Base-by-base conservation (phyloP, 176 grass and related monocot species). In the Pharus latifolius region DNA sequence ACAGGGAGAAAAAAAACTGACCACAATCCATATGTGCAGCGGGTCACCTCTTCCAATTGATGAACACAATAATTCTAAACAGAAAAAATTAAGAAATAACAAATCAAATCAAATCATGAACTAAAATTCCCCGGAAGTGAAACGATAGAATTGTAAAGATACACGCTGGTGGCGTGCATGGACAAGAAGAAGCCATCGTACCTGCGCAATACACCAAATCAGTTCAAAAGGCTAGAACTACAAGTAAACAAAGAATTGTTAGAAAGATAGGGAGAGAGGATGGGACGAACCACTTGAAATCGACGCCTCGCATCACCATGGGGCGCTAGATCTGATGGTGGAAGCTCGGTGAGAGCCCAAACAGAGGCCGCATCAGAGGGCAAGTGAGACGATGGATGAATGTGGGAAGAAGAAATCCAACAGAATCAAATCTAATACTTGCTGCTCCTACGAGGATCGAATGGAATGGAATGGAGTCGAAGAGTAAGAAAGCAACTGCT, bases 1-100 rank as follows among this genome's bases (percentile, higher is more conserved):
- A n/a, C n/a, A n/a, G n/a, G n/a, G 38, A 27, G 53, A 26, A 20
- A 37, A 64, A 25, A 27, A 67, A 78, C 87, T 83, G 10, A 96
- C 96, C 87, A 99, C 84, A 78, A 94, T 94, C 96, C 96, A 99
- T 82, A 99, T 87, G 80, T 99, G 96, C 58, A 99, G 73, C 23
- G 96, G 96, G 63, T 99, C 86, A 99, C 54, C 82, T 83, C 77
- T 81, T 91, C 96, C 96, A 99, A 49, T 99, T 99, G 82, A 99
- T 91, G 55, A 90, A 99, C 4, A 99, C 84, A 14, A 99, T 99
- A 40, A 99, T 86, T 75, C 96, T 92, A 67, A 30, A 12, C 22
- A 50, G 20, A 60, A 61, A 20, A 14, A 60, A 46, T 60, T 44
- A 60, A 62, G 58, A 41, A 75, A 67, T 20, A 16, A 40, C n/a